Conservation (phyloP, 2,329 filamentous ascomycete genomes). For the Pseudogymnoascus sp. region DNA sequence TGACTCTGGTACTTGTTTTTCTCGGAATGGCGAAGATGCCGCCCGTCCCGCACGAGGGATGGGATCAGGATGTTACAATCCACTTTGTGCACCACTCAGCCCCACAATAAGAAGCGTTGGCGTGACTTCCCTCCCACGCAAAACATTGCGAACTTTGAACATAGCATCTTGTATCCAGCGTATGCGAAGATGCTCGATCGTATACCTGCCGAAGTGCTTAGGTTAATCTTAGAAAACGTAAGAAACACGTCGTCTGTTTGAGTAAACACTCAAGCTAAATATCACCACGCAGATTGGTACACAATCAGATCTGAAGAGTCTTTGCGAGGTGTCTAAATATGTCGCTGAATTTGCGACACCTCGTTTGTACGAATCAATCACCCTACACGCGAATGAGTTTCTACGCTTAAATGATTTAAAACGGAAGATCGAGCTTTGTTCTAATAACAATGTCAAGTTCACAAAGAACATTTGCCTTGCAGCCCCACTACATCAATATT, state of each 20-base stretch:
- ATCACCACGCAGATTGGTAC: background rate
- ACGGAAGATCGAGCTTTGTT: background rate
- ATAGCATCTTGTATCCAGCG: background rate
- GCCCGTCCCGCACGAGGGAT: too few species aligned
- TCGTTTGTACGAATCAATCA: background rate
- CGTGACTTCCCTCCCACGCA: too few species aligned
- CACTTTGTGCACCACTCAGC: too few species aligned
- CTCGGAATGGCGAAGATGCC: too few species aligned
- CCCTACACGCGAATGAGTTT: background rate
- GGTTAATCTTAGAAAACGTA: background rate
- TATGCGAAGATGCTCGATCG: background rate
- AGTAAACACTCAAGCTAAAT: background rate
- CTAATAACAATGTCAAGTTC: background rate
- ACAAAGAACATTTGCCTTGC: background rate
- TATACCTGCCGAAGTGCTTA: background rate
- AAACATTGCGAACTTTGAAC: background rate
- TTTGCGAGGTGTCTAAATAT: background rate
- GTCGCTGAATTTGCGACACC: background rate
- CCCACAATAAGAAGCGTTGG: too few species aligned
- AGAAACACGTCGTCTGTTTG: background rate
- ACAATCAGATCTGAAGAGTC: background rate
- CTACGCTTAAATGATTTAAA: background rate
- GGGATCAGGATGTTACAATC: too few species aligned
- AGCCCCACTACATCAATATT: background rate
- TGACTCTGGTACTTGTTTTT: too few species aligned